Percentiles rank a stretch among this genome's conserved stretches.
Conservation (phyloP, 2,329 filamentous ascomycete genomes). For the Sporothrix humicola region DNA sequence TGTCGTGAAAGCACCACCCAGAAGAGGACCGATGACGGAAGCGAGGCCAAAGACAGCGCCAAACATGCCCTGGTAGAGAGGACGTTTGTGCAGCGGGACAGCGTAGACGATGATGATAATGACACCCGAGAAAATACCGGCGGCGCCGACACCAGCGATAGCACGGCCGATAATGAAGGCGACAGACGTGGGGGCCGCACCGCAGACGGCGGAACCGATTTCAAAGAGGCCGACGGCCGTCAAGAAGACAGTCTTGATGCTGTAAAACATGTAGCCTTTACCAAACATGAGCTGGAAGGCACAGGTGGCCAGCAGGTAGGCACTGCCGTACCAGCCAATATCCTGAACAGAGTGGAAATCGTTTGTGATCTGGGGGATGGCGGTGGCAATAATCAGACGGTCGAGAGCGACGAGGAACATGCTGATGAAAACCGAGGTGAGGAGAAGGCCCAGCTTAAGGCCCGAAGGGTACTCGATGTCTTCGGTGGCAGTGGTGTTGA, state of each 20-base stretch:
- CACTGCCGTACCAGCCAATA: conserved; percentile 39
- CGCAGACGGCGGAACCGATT: conserved; percentile 50
- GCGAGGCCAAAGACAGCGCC: conserved; percentile 49
- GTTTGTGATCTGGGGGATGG: conserved; percentile 38
- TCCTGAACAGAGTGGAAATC: conserved; percentile 37
- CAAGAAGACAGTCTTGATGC: conserved; percentile 46
- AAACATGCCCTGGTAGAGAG: conserved; percentile 47
- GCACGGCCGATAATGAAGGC: conserved; percentile 53
- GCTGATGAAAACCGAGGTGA: conserved; percentile 46
- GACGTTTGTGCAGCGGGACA: conserved; percentile 46
- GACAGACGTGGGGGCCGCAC: conserved; percentile 48
- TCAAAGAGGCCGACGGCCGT: conserved; percentile 46
- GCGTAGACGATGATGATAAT: conserved; percentile 46
- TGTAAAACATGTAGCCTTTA: conserved; percentile 50
- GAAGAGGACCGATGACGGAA: conserved; percentile 47
- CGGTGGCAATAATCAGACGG: conserved; percentile 41
- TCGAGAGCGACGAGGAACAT: conserved; percentile 51
- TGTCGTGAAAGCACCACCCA: conserved; percentile 50
- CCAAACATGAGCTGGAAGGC: conserved; percentile 49
- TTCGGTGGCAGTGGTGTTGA: conserved; percentile 39
- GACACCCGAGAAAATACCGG: conserved; percentile 49
- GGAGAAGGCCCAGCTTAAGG: conserved; percentile 43
- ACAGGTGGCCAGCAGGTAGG: conserved; percentile 37
- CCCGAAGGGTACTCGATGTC: conserved; percentile 46
- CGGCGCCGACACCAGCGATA: conserved; percentile 48